Base-by-base conservation (phyloP, 441 rosid species). In the Raphanus hybrid region DNA sequence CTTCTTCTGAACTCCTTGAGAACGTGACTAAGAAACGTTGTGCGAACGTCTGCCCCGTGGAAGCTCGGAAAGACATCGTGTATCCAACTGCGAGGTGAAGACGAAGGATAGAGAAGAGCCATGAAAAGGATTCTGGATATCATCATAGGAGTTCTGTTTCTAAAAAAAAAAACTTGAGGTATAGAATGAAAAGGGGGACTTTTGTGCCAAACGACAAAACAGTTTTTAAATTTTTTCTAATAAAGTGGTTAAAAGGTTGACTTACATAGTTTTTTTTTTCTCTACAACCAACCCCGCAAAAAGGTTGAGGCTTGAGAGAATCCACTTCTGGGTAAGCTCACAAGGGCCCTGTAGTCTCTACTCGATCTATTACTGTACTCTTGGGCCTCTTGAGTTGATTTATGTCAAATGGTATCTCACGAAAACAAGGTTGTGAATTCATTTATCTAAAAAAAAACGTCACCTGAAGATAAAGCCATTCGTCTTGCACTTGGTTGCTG, bases 381-480 rank as follows among this genome's bases (percentile, higher is more conserved):
- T 52, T 52, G 58, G 58, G 23, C 23, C 58, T 52, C 58, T 0
- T 15, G 20, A 52, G 18, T 6, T 52, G 58, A 69, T 62, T 3
- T 43, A 64, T 54, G 29, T 70, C 60, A 29, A 20, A 43, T 37
- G 41, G 50, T 16, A 50, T 34, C 55, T 39, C 45, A 18, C 69
- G 55, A 54, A 54, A 79, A 69, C 23, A 69, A 55, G 57, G 55
- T 11, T 39, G 65, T 0, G 7, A 7, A 34, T 29, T 32, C 50
- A 10, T 54, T 50, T 45, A 37, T 67, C 32, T 48, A 7, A 0
- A 14, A 20, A 20, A 1, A 7, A 11, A 39, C 0, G 23, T 20
- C 80, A 87, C 92, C 93, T 62, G 50, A 43, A 43, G 50, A 43
- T 43, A 23, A 90, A 34, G 90, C 88, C 41, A 92, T 89, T 68